Base-by-base conservation (phyloP, 1,284 basidiomycete genomes). In the Rhodotorula sp. region DNA sequence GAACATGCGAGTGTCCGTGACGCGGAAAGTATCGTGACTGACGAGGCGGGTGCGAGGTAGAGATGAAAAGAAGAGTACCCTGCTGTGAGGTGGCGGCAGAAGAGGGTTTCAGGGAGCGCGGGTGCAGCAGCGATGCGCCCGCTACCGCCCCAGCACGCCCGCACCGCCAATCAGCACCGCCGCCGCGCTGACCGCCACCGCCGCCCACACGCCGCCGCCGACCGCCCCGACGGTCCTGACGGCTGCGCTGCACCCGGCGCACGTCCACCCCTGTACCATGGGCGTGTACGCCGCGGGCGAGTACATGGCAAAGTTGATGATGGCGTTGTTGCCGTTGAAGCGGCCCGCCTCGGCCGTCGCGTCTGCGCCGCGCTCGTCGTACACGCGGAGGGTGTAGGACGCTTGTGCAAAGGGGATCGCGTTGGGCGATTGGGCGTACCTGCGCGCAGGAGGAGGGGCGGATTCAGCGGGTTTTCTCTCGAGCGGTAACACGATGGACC, bases 221-320 rank as follows among this genome's bases (percentile, higher is more conserved):
- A 61, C 41, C 34, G 41, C 36, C 22, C 25, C 34, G 15, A 61
- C 5, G 3, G 21, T 46, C 44, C 55, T 57, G 15, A 21, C 63
- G 17, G 74, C 75, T 22, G 67, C 68, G 3, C 73, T 74, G 44
- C 75, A 76, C 7, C 73, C 64, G 32, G 67, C 68, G 54, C 75
- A 76, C 4, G 60, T 69, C 75, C 75, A 76, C 5, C 75, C 86
- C 2, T 55, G 19, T 4, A 86, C 79, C 10, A 94, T 79, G 21
- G 89, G 86, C 0, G 90, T 91, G 80, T 94, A 94, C 13, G 85
- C 61, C 76, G 88, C 86, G 0, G 94, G 93, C 1, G 88, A 88
- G 81, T 97, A 97, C 79, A 97, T 82, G 61, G 91, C 91, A 83
- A 97, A 97, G 77, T 86, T 84, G 56, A 92, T 83, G 6, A 86